Conservation (phyloP, 2,329 filamentous ascomycete species). For the Aspergillus tamarii region DNA sequence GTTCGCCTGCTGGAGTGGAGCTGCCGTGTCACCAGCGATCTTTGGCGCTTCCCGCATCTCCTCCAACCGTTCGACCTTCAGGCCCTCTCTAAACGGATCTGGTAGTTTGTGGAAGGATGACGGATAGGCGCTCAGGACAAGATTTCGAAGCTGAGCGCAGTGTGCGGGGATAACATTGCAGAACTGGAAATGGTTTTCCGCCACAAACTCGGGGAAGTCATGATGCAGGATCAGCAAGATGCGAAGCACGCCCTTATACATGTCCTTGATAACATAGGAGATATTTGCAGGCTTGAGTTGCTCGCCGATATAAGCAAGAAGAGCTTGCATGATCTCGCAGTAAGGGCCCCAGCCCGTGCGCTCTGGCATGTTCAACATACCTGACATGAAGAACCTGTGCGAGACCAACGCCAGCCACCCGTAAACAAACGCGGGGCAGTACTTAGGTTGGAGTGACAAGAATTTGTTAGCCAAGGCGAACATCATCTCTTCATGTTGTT, state of each 20-base stretch:
- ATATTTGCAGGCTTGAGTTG: conserved; percentile 75
- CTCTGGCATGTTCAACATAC: conserved; percentile 69
- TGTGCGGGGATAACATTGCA: conserved; percentile 80
- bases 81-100: conserved; percentile 71
- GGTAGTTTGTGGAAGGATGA: conserved; percentile 70
- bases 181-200: conserved; percentile 81
- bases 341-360: conserved; percentile 76
- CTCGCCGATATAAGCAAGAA: conserved; percentile 75
- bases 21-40: conserved; percentile 65
- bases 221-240: conserved; percentile 85
- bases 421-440: conserved; percentile 81
- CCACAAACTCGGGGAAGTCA: conserved; percentile 91
- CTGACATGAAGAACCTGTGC: conserved; percentile 82
- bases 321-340: conserved; percentile 71
- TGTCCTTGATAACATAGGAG: conserved; percentile 71
- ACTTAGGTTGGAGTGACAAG: conserved; percentile 71
- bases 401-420: conserved; percentile 81
- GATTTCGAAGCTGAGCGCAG: conserved; percentile 84
- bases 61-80: conserved; percentile 77
- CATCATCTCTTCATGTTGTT: conserved; percentile 70
- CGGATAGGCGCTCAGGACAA: conserved; percentile 81
- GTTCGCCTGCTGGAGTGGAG: conserved; percentile 50
- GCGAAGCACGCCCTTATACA: conserved; percentile 82
- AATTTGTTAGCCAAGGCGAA: conserved; percentile 73
- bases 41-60: conserved; percentile 71